Base-by-base conservation (phyloP, 2,329 filamentous ascomycete species). In the Zymoseptoria pseudotritici region DNA sequence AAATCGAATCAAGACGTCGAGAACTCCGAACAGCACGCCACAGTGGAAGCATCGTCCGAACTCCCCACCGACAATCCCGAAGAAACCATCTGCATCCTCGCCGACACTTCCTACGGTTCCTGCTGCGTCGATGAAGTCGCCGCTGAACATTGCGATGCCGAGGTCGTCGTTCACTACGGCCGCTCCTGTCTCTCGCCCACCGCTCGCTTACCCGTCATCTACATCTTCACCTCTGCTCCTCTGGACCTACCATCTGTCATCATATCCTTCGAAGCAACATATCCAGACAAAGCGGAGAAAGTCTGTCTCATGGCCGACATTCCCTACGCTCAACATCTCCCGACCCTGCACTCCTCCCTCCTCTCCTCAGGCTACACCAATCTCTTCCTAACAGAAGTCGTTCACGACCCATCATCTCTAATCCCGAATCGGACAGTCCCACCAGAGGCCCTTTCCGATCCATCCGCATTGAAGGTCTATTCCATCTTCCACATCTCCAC, bases 101-200 rank as follows among this genome's bases (percentile, higher is more conserved):
- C 88, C 31, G 94, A 99, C 74, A 97, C 94, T 2, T 97, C 93
- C 1, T 99, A 97, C 75, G 95, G 94, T 61, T 88, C 93, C 0
- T 99, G 94, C 76, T 99, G 94, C 70, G 92, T 97, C 19, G 94
- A 99, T 70, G 94, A 99, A 77, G 87, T 97, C 50, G 94, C 94
- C 0, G 94, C 94, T 2, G 92, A 99, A 73, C 94, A 99, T 73
- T 88, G 91, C 17, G 83, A 91, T 69, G 92, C 94, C 6, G 88
- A 97, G 63, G 90, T 91, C 0, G 89, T 97, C 1, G 87, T 99
- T 13, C 94, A 99, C 73, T 99, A 97, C 69, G 94, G 94, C 2
- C 83, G 94, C 56, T 88, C 93, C 0, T 99, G 94, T 71, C 80
- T 99, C 22, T 97, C 91, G 7, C 93, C 93, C 0, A 96, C 93